Evolutionary conservation across 1,139 yeast genomes (phyloP), one percentile per base, ranked within the genome.

Genomic region (Yamadazyma songkhlaensis): DNA sequence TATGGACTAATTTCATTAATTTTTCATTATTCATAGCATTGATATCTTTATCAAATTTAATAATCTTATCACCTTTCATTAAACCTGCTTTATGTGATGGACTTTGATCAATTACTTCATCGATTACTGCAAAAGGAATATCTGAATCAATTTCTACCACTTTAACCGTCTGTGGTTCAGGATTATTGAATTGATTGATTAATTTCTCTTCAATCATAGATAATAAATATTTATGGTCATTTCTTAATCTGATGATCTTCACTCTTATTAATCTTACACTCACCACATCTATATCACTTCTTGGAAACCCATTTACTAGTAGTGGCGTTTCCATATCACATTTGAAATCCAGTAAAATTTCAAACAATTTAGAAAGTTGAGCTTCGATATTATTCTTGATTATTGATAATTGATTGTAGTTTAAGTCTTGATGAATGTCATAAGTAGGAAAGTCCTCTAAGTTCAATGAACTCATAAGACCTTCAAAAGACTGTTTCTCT

Each of bases 281-380:
- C 3, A 83, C 79, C 5, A 90, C 85, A 51, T 92, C 96, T 24
- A 90, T 74, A 54, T 92, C 97, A 11, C 71, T 63, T 27, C 97
- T 67, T 0, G 98, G 98, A 49, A 77, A 92, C 26, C 97, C 97
- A 51, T 90, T 96, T 0, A 52, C 44, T 0, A 84, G 75, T 3
- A 90, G 62, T 0, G 80, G 68, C 0, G 94, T 81, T 13, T 72
- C 59, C 89, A 88, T 79, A 45, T 74, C 78, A 1, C 74, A 81
- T 27, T 65, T 60, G 41, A 62, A 64, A 29, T 58, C 54, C 8
- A 44, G 45, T n/a, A 71, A 50, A 12, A 66, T 43, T 37, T 60
- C 65, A 47, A 67, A 67, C 26, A 70, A 50, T 12, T 47, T 33
- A 11, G 49, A 42, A 28, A 71, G 49, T 45, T 67, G 71, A 10